These are phyloP conservation scores for Capronia epimyces DNA, from an alignment of 2,329 filamentous ascomycete genomes.

Conservation along the genomic window DNA sequence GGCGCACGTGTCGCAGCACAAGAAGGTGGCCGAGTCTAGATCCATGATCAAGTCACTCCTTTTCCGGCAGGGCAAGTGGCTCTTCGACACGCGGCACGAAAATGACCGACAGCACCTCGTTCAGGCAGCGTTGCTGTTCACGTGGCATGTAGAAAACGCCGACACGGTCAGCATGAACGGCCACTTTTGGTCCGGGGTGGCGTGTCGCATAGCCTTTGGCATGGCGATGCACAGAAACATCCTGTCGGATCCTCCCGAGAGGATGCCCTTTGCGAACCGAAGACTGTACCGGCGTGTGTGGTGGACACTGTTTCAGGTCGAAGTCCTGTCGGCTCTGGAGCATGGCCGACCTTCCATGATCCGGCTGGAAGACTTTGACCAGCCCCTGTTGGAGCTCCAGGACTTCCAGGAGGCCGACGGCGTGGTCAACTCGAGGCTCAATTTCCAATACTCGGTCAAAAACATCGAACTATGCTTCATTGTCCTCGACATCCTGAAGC, in stretches of 20 bases:
- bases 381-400: slow-evolving; percentile 46
- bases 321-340: slow-evolving; percentile 41
- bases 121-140: slow-evolving; percentile 52
- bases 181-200: slow-evolving; percentile 51
- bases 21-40: slow-evolving; percentile 34
- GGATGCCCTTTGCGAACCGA: slow-evolving; percentile 38
- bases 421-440: slow-evolving; percentile 41
- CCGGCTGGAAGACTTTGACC: slow-evolving; percentile 30
- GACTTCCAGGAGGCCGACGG: slow-evolving; percentile 41
- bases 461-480: slow-evolving; percentile 46
- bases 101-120: slow-evolving; percentile 50
- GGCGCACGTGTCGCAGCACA: slow-evolving; percentile 43
- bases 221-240: slow-evolving; percentile 51
- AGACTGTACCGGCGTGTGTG: slow-evolving; percentile 42
- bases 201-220: slow-evolving; percentile 49
- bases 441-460: slow-evolving; percentile 41
- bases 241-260: slow-evolving; percentile 33
- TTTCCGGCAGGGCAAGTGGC: slow-evolving; percentile 49
- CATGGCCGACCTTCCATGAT: slow-evolving; percentile 51
- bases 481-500: slow-evolving; percentile 40
- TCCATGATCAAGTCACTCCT: slow-evolving; percentile 46
- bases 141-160: slow-evolving; percentile 52
- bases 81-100: slow-evolving; percentile 52
- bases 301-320: slow-evolving; percentile 43
- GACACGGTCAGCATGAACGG: slow-evolving; percentile 53